Evolutionary conservation across 179 eudicot species (phyloP).

Genomic region (Heliamphora ciliata): DNA sequence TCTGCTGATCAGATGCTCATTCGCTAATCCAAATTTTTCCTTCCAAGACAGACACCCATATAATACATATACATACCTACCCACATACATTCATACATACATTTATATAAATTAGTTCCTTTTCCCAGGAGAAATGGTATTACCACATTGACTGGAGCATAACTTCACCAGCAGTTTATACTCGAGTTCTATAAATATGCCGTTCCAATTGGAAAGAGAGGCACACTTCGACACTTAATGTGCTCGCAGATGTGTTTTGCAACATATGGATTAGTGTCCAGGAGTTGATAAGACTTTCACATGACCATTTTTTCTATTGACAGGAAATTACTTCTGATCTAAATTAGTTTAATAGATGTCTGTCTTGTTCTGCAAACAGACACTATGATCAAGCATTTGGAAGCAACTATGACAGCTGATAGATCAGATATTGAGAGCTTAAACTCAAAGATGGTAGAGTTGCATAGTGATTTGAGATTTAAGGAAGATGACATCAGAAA

Average conservation of each 20-base stretch:
- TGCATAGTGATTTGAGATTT: conserved; percentile 37
- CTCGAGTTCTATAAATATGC: background rate
- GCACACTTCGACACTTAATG: background rate
- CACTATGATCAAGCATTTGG: conserved; percentile 44
- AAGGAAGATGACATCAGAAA: conserved; percentile 52
- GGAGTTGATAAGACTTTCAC: background rate
- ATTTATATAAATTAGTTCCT: too few species aligned
- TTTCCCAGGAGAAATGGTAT: background rate
- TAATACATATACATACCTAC: too few species aligned
- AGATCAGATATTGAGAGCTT: conserved; percentile 41
- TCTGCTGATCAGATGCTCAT: background rate
- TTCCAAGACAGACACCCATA: too few species aligned
- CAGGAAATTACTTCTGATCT: background rate
- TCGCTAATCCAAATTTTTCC: too few species aligned
- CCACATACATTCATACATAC: too few species aligned
- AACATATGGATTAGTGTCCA: background rate
- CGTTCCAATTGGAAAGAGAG: background rate
- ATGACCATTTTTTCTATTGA: background rate
- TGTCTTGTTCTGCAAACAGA: conserved; percentile 38
- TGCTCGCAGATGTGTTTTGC: background rate
- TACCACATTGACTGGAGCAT: background rate
- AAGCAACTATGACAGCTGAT: conserved; percentile 44
- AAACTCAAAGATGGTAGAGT: conserved; percentile 44
- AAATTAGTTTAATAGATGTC: background rate
- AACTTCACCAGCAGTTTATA: background rate